Percentiles rank a stretch among this genome's conserved stretches.
These are phyloP conservation scores for Erodium trifolium DNA, from an alignment of 441 rosid genomes.

Conservation along the genomic window DNA sequence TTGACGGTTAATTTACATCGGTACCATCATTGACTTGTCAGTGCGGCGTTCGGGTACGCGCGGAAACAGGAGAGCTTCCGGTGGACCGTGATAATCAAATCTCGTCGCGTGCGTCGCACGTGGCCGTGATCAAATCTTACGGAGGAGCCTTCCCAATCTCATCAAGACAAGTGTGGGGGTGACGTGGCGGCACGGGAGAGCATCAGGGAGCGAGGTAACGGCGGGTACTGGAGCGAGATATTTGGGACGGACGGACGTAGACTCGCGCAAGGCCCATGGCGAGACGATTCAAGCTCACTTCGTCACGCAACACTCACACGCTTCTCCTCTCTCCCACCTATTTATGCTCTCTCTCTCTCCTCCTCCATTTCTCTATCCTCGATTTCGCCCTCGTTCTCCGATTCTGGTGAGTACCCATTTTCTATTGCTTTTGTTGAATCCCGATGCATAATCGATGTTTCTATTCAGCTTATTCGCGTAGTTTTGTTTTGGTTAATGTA, in stretches of 20 bases:
- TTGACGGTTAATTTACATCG: too few relatives aligned
- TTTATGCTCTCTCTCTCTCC: neutral
- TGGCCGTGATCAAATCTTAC: neutral
- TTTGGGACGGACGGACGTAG: constrained; percentile 27
- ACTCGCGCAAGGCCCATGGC: constrained; percentile 44
- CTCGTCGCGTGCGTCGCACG: neutral
- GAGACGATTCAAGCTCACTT: constrained; percentile 20
- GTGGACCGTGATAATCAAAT: neutral
- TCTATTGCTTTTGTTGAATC: neutral
- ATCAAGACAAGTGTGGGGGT: neutral
- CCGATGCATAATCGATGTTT: neutral
- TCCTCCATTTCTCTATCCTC: neutral
- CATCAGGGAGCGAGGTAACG: neutral
- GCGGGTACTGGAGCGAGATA: constrained; percentile 18
- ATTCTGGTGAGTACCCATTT: neutral
- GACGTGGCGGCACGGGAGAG: constrained; percentile 20
- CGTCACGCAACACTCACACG: constrained; percentile 47
- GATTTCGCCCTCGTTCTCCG: neutral
- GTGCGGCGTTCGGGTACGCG: neutral
- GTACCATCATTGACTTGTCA: neutral
- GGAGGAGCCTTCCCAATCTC: too few relatives aligned
- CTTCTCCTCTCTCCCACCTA: constrained; percentile 11
- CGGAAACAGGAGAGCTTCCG: neutral
- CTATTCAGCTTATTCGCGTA: neutral
- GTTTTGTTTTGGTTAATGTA: neutral